A percentile compares a stretch with the other conserved stretches of the same genome.
Evolutionary conservation across 768 basidiomycete species (phyloP).

Genomic region (Russula compacta): DNA sequence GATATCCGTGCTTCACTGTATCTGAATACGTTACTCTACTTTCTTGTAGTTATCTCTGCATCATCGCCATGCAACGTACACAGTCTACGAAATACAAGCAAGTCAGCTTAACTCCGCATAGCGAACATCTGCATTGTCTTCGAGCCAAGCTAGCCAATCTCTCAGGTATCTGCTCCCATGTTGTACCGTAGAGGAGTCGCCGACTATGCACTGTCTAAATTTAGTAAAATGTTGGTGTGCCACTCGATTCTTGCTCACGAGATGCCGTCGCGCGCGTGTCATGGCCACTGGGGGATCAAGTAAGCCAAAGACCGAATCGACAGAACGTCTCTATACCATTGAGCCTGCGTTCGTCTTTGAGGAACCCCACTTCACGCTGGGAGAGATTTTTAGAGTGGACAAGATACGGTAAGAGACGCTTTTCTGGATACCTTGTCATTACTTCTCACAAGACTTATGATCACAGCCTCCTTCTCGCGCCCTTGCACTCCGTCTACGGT

Average conservation of each 20-base stretch:
- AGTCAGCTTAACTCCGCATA: conserved; percentile 56
- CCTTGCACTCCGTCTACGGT: conserved; percentile 98
- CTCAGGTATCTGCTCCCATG: conserved; percentile 81
- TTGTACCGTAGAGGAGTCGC: conserved; percentile 85
- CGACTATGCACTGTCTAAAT: conserved; percentile 69
- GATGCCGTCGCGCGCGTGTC: conserved; percentile 83
- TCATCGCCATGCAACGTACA: neutral
- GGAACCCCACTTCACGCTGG: conserved; percentile 85
- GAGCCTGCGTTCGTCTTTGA: conserved; percentile 85
- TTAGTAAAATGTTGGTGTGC: neutral
- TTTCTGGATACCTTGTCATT: conserved; percentile 57
- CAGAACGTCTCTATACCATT: conserved; percentile 47
- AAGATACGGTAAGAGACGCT: conserved; percentile 9
- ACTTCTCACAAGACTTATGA: conserved; percentile 87
- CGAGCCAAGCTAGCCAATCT: conserved; percentile 87
- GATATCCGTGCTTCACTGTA: neutral
- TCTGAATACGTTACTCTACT: conserved; percentile 1
- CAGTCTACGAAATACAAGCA: neutral
- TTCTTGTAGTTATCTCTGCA: neutral
- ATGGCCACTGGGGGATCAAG: conserved; percentile 56
- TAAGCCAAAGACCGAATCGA: conserved; percentile 1
- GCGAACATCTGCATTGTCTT: conserved; percentile 81
- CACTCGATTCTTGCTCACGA: conserved; percentile 43
- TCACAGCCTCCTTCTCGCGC: conserved; percentile 87
- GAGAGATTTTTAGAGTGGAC: conserved; percentile 2